Evolutionary conservation across 2,329 filamentous ascomycete species (phyloP).

Genomic region (Incumbomyces lentus): DNA sequence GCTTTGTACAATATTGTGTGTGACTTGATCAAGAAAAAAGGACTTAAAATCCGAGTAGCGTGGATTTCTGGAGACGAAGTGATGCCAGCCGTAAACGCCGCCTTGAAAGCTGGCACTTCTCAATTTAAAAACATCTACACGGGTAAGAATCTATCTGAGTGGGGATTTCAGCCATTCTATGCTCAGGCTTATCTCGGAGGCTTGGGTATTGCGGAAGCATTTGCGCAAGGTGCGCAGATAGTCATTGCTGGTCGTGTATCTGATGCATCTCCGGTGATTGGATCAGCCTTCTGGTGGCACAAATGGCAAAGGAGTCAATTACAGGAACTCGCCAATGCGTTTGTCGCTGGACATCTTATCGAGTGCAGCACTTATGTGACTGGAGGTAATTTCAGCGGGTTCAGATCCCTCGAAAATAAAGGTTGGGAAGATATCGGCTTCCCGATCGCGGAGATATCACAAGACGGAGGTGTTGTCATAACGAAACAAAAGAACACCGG

Average conservation of each 20-base stretch:
- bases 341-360: slow-evolving; percentile 31
- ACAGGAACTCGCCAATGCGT: slow-evolving; percentile 31
- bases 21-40: slow-evolving; percentile 28
- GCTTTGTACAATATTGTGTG: slow-evolving; percentile 30
- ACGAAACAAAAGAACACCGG: slow-evolving; percentile 34
- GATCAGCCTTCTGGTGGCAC: slow-evolving; percentile 34
- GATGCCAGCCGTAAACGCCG: slow-evolving; percentile 25
- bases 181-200: slow-evolving; percentile 30
- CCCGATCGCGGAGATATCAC: slow-evolving; percentile 37
- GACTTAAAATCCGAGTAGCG: slow-evolving; percentile 36
- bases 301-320: slow-evolving; percentile 30
- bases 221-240: slow-evolving; percentile 34
- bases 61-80: slow-evolving; percentile 41
- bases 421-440: slow-evolving; percentile 38
- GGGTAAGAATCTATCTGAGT: slow-evolving; percentile 26
- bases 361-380: slow-evolving; percentile 35
- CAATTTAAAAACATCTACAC: slow-evolving; percentile 33
- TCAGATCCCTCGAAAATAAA: slow-evolving; percentile 28
- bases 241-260: slow-evolving; percentile 36
- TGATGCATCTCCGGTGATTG: slow-evolving; percentile 36
- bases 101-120: slow-evolving; percentile 25
- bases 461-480: slow-evolving; percentile 32
- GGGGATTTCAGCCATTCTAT: slow-evolving; percentile 28
- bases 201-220: slow-evolving; percentile 30
- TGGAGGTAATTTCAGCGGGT: slow-evolving; percentile 36